These are phyloP conservation scores for Triticum monococcum DNA, from an alignment of 176 grass and related monocot species.

Conservation along the genomic window DNA sequence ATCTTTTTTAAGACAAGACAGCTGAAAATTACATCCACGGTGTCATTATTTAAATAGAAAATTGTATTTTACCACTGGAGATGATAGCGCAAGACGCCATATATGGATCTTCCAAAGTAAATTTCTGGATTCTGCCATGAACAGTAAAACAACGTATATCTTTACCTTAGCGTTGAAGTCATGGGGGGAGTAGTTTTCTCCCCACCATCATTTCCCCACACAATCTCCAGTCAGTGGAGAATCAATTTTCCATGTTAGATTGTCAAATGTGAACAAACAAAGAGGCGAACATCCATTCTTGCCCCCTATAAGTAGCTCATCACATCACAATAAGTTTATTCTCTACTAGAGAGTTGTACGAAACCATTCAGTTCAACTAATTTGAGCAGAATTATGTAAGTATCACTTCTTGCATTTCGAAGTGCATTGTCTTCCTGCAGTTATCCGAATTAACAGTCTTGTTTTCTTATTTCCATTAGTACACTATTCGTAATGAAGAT, in stretches of 20 bases:
- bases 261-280: neutral
- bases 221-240: conserved; percentile 42
- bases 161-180: conserved; percentile 3
- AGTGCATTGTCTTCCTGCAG: neutral
- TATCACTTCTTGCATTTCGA: neutral
- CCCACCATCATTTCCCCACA: neutral
- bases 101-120: neutral
- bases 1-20: neutral
- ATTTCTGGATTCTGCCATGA: neutral
- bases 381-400: neutral
- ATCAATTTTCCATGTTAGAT: conserved; percentile 18
- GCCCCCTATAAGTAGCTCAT: conserved; percentile 33
- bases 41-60: neutral
- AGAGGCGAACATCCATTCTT: conserved; percentile 9
- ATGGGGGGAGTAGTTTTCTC: conserved; percentile 2
- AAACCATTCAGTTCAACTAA: neutral
- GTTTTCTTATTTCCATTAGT: neutral
- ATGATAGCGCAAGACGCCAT: too few species aligned
- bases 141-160: neutral
- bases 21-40: conserved; percentile 12
- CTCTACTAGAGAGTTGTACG: neutral
- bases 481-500: conserved; percentile 8
- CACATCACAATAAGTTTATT: conserved; percentile 4
- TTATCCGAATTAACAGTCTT: neutral
- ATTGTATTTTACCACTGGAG: neutral